Percentiles rank a stretch among this genome's conserved stretches.
Conservation (phyloP, 2,329 filamentous ascomycete species). For the Aspergillus tanneri region DNA sequence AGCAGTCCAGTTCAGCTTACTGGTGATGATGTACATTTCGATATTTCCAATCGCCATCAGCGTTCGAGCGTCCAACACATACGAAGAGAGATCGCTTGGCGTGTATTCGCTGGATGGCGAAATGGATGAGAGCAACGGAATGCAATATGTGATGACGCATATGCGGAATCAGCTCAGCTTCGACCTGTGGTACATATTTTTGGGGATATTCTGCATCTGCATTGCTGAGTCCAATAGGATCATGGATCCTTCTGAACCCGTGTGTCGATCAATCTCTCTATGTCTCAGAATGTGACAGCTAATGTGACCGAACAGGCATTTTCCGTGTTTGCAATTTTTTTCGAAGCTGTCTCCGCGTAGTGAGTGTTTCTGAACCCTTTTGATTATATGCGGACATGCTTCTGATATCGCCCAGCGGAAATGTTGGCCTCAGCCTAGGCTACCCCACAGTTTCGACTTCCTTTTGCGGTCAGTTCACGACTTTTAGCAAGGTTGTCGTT, state of each 20-base stretch:
- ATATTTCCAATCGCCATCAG: conserved; percentile 94
- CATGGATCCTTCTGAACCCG: conserved; percentile 26
- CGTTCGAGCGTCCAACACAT: conserved; percentile 69
- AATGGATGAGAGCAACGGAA: conserved; percentile 26
- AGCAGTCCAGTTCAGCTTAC: conserved; percentile 56
- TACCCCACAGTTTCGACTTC: conserved; percentile 31
- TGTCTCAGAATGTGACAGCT: background rate
- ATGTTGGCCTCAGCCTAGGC: conserved; percentile 37
- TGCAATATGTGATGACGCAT: conserved; percentile 53
- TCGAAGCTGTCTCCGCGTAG: conserved; percentile 45
- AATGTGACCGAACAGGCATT: conserved; percentile 32
- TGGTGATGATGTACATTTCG: conserved; percentile 98
- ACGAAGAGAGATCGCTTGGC: conserved; percentile 65
- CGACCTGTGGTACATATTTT: conserved; percentile 64
- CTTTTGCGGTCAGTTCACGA: conserved; percentile 48
- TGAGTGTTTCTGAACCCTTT: conserved; percentile 16
- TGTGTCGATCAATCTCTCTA: conserved; percentile 12
- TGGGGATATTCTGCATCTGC: conserved; percentile 59
- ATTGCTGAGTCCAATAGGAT: conserved; percentile 51
- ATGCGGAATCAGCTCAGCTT: conserved; percentile 64
- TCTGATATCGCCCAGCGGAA: conserved; percentile 26
- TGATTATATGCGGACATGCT: background rate
- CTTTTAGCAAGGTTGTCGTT: conserved; percentile 54
- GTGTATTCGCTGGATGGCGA: conserved; percentile 47
- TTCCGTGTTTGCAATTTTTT: conserved; percentile 56